Evolutionary conservation across 495 filamentous ascomycete genomes (phyloP), one percentile per base, ranked within the genome.

Genomic region (Bryoglossum gracile): DNA sequence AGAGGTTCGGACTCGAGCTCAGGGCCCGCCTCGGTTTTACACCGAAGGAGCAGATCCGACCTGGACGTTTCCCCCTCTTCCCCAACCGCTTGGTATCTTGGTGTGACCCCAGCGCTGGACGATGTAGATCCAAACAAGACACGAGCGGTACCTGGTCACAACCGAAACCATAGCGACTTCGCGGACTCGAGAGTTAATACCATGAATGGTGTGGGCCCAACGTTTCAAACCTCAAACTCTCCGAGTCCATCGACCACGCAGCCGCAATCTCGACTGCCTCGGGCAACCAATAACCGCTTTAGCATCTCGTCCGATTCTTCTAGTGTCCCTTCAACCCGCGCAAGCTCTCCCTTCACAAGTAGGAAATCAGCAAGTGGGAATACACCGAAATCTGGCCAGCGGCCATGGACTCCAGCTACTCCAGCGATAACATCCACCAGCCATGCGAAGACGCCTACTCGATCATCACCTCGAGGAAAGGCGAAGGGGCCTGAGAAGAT

Each of bases 1-100:
- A 61, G 68, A 56, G 70, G 68, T 6, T 72, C 72, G n/a, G 75
- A 75, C 10, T 69, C 74, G 3, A 69, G 61, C 52, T 34, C 70
- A 25, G 58, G 65, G 14, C 61, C 62, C 34, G 53, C 50, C 10
- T 59, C 58, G 28, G 40, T 5, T 5, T 6, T 56, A 32, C 71
- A 69, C 36, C 65, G 66, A 34, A 59, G 71, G 37, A 68, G 65
- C 46, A 58, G 66, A 32, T 74, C 71, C 10, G 64, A 72, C 50
- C 60, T 67, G n/a, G 67, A 71, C 42, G 40, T 55, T 43, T 59
- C 67, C n/a, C 72, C 73, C 4, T 59, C 70, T 32, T 76, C 73
- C 9, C 71, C 74, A 22, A 75, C 68, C 6, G 72, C 73, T 40
- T 76, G 74, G 74, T 76, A 77, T 48, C 73, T 70, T 28, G 64